phyloP scores from a whole-genome alignment of 1,284 basidiomycete species.

The Marasmius fiardii region DNA sequence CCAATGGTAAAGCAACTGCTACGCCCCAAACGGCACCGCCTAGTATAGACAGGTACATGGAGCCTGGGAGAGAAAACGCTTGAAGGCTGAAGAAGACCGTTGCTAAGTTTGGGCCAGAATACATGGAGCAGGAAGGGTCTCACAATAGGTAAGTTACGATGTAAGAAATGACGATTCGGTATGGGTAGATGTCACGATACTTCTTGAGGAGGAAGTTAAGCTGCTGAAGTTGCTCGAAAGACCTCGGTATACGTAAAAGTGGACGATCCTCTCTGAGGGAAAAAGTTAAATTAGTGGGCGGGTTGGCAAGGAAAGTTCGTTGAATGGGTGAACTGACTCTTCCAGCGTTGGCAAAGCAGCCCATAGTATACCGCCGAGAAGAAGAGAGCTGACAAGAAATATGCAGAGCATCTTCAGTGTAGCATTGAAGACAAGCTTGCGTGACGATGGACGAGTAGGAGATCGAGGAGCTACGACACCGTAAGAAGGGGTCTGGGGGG shows the following conservation, averaged over 20 bases:
- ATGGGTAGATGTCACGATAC: conserved; percentile 82
- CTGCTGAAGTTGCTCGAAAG: conserved; percentile 78
- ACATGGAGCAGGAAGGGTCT: conserved; percentile 22
- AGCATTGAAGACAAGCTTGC: conserved; percentile 69
- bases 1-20: conserved; percentile 84
- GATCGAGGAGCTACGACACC: conserved; percentile 46
- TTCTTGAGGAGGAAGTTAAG: conserved; percentile 85
- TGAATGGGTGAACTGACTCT: conserved; percentile 47
- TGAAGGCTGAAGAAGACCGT: conserved; percentile 74
- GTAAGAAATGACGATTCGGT: conserved; percentile 79
- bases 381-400: conserved; percentile 64
- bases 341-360: conserved; percentile 78
- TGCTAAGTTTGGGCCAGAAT: neutral
- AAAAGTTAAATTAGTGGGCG: conserved; percentile 13
- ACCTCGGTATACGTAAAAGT: conserved; percentile 75
- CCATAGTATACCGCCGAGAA: conserved; percentile 76
- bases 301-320: neutral
- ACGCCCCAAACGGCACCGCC: conserved; percentile 97
- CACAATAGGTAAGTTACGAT: conserved; percentile 91
- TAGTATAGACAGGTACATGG: conserved; percentile 97
- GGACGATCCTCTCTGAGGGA: conserved; percentile 65
- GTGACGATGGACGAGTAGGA: conserved; percentile 37
- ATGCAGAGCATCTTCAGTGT: conserved; percentile 80
- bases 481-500: conserved; percentile 43
- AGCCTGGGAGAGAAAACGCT: conserved; percentile 94